phyloP scores from a whole-genome alignment of 768 basidiomycete species.

The Suillus subluteus region DNA sequence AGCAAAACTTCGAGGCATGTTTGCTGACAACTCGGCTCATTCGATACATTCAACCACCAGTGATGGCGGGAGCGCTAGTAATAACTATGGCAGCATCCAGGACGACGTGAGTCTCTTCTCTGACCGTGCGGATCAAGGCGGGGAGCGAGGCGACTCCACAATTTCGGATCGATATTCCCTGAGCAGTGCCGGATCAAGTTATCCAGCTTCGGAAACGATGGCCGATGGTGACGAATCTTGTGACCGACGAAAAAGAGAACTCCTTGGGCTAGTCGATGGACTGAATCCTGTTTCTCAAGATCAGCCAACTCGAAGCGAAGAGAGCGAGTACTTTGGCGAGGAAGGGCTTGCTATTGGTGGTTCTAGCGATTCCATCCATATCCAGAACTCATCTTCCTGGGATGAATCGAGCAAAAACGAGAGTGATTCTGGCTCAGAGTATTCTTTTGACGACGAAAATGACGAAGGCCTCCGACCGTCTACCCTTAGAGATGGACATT shows the following conservation, averaged over 20 bases:
- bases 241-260: constrained; percentile 37
- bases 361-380: constrained; percentile 24
- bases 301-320: constrained; percentile 21
- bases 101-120: constrained; percentile 8
- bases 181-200: constrained; percentile 4
- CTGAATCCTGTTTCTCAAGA: constrained; percentile 22
- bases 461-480: constrained; percentile 6
- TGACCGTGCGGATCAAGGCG: constrained; percentile 17
- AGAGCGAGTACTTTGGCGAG: constrained; percentile 38
- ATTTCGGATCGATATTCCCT: constrained; percentile 5
- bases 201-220: constrained; percentile 4
- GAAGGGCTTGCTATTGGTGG: constrained; percentile 42
- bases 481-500: constrained; percentile 14
- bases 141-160: not conserved
- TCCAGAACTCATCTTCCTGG: not conserved
- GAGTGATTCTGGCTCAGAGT: constrained; percentile 36
- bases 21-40: not conserved
- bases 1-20: constrained; percentile 17
- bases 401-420: constrained; percentile 4
- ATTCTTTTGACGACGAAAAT: constrained; percentile 31
- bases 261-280: constrained; percentile 42
- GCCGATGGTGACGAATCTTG: constrained; percentile 25
- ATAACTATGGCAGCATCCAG: not conserved
- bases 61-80: not conserved
- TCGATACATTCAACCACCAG: not conserved